These are phyloP conservation scores for Elsinoe australis DNA, from an alignment of 2,329 filamentous ascomycete species.

Conservation along the genomic window DNA sequence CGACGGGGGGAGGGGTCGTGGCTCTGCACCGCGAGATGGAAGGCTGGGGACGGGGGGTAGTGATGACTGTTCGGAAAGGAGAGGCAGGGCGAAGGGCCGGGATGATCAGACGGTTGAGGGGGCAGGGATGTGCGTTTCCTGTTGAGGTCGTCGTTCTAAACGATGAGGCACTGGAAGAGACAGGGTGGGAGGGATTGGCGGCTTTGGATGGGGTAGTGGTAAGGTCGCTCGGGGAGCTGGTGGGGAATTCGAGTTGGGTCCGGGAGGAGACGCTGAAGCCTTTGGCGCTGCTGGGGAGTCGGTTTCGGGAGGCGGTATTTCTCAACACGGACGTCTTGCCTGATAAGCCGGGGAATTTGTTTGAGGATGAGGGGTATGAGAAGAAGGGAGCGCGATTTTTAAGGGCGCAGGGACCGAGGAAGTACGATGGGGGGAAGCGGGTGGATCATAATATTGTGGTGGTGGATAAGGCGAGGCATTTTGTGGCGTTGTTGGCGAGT, in stretches of 20 bases:
- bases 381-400: not conserved
- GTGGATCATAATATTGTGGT: slow-evolving; percentile 8
- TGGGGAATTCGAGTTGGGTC: not conserved
- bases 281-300: slow-evolving; percentile 1
- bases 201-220: not conserved
- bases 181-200: not conserved
- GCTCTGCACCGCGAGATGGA: not conserved
- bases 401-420: slow-evolving; percentile 3
- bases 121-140: not conserved
- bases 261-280: slow-evolving; percentile 6
- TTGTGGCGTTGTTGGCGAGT: slow-evolving; percentile 1
- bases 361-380: not conserved
- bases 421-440: not conserved
- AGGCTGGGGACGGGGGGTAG: not conserved
- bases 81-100: not conserved
- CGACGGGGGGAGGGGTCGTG: not conserved
- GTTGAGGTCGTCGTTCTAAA: not conserved
- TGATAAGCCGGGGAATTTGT: slow-evolving; percentile 1
- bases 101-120: not conserved
- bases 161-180: not conserved
- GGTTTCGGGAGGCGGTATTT: slow-evolving; percentile 10
- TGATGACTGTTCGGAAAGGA: not conserved
- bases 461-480: slow-evolving; percentile 1
- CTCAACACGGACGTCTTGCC: slow-evolving; percentile 4
- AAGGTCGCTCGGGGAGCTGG: not conserved